Base-by-base conservation (phyloP, 768 basidiomycete genomes). In the Pleurotus pulmonarius region DNA sequence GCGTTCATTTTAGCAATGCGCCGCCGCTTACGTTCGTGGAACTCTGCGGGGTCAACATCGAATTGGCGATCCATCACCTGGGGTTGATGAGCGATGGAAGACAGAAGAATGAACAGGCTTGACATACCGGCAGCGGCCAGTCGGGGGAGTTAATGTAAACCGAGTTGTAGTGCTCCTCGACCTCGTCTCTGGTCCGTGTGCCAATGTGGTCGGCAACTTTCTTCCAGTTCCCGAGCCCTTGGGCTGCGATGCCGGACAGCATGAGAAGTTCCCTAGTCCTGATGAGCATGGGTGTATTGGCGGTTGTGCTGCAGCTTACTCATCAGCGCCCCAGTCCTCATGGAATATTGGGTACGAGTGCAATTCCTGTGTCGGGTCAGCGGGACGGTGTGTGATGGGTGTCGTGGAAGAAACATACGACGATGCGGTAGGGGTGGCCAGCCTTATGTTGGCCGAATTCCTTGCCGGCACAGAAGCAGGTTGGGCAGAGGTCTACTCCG, bases 291-390 rank as follows among this genome's bases (percentile, higher is more conserved):
- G 46, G 29, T 22, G 51, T 2, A 43, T 26, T 40, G 37, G 15
- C 40, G 18, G 20, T 8, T 16, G 26, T 16, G 12, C 44, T 18
- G 52, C 40, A 2, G 75, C 86, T 70, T 63, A 94, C 92, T 99
- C 96, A 70, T 98, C 96, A 7, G 95, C 96, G 39, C 94, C 96
- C 97, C 96, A 98, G 68, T 96, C 93, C 56, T 88, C 85, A 6
- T 87, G 81, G 64, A 97, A 96, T 65, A 99, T 97, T 2, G 96
- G 97, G 70, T 95, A 92, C 6, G 96, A 94, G 68, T 97, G 93
- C 64, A 95, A 82, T 75, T 97, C 95, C 94, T 95, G 67, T 9
- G 51, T 15, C 56, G 39, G 47, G 38, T 5, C 40, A 63, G 39
- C 39, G 13, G 18, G 40, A 20, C 1, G 3, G 46, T 9, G 11